Evolutionary conservation across 306 rosid genomes (phyloP), one percentile per base, ranked within the genome.

Genomic region (Cyamopsis tetragonoloba): DNA sequence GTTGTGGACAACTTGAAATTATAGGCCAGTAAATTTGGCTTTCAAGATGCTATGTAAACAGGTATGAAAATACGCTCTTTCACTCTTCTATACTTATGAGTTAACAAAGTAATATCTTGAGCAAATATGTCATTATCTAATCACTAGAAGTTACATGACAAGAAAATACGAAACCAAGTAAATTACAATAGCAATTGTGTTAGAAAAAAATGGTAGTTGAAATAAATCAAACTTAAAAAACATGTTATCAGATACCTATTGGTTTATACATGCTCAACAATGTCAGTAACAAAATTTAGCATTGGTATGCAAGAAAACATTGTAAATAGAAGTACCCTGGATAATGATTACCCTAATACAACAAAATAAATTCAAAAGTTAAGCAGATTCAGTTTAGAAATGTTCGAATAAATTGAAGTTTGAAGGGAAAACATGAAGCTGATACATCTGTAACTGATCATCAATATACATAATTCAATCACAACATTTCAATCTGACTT

Each of bases 401-500:
- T 62, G 17, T 76, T 50, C 44, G 14, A 59, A 48, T 49, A 70
- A 13, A 35, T 62, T n/a, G n/a, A n/a, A n/a, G n/a, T n/a, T n/a
- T n/a, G n/a, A n/a, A n/a, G 63, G 14, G 17, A 64, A 57, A 70
- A 50, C 34, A 57, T 22, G 31, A 19, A 58, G 68, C 44, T 4
- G 42, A 28, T 31, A 65, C 14, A 58, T 65, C 32, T 13, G 32
- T 60, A 51, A 71, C 47, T 44, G 30, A 55, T 5, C 20, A 72
- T 61, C 37, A 30, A 3, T 70, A 68, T n/a, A 27, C n/a, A 28
- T 30, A 22, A 61, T 38, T 5, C 26, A 28, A 66, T 6, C 50
- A 59, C 37, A 80, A 41, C 11, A 48, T 47, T 54, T 62, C 49
- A 17, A 48, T 55, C 60, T 26, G 80, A 83, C 97, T 82, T 84